A percentile compares a stretch with the other conserved stretches of the same genome.
These are phyloP conservation scores for Sugiyamaella valdiviana DNA, from an alignment of 805 yeast genomes.

Conservation along the genomic window DNA sequence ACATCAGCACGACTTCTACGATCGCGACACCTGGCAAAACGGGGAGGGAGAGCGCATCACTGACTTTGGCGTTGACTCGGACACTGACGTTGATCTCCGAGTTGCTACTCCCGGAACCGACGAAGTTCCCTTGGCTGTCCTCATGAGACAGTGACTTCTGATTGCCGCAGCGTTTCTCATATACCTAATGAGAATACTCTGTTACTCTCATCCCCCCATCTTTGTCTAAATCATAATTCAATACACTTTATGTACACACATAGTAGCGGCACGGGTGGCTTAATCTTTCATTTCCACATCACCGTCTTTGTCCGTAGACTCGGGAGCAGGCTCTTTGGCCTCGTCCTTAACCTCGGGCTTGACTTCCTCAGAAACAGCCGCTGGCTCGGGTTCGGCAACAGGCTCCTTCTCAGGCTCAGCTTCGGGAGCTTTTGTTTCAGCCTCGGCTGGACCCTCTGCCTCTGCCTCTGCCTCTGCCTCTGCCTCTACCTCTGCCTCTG, in stretches of 20 bases:
- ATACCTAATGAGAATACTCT: too few species aligned
- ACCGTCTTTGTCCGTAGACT: conserved; percentile 28
- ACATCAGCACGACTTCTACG: conserved; percentile 27
- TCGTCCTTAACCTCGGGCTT: conserved; percentile 17
- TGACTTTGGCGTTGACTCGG: conserved; percentile 80
- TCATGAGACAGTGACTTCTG: not conserved
- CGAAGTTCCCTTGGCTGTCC: conserved; percentile 12
- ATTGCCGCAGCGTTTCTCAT: not conserved
- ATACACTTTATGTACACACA: not conserved
- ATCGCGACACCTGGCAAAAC: conserved; percentile 57
- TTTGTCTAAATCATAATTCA: not conserved
- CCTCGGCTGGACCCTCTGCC: conserved; percentile 1
- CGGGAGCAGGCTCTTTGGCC: conserved; percentile 11
- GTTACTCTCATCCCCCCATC: too few species aligned
- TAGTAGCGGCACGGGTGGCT: not conserved
- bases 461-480: conserved; percentile 2
- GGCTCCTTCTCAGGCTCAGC: conserved; percentile 2
- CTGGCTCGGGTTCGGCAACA: not conserved
- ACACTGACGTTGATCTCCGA: conserved; percentile 8
- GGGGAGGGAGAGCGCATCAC: conserved; percentile 75
- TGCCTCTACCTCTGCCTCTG: not conserved
- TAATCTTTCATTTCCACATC: conserved; percentile 28
- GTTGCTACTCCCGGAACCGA: not conserved
- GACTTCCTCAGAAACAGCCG: not conserved
- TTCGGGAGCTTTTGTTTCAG: conserved; percentile 4